Conservation (phyloP, 768 basidiomycete genomes). For the Kwoniella sp. region DNA sequence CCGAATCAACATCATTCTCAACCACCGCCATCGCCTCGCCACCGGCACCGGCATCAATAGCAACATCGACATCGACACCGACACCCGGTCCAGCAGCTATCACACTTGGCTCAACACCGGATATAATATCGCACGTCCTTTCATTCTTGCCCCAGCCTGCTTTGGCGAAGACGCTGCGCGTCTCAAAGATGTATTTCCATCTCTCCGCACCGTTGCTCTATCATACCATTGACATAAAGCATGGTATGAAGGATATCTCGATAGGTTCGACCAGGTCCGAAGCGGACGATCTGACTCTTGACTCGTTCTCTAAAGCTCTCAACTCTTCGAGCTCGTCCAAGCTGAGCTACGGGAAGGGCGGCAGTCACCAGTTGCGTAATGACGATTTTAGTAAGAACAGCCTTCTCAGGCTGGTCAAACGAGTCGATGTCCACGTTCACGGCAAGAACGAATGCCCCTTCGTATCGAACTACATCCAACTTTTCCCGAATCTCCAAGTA, state of each 20-base stretch:
- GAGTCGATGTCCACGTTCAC: constrained; percentile 5
- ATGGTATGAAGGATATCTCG: constrained; percentile 3
- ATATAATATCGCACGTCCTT: constrained; percentile 12
- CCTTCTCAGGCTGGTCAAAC: not conserved
- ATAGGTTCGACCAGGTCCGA: constrained; percentile 12
- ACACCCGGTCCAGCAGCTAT: constrained; percentile 4
- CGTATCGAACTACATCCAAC: constrained; percentile 14
- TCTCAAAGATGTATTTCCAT: constrained; percentile 16
- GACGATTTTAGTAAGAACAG: constrained; percentile 15
- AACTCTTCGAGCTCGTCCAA: not conserved
- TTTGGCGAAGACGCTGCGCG: not conserved
- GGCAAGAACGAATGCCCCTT: constrained; percentile 21
- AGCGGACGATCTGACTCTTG: not conserved
- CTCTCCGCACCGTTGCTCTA: constrained; percentile 11
- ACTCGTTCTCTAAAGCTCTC: not conserved
- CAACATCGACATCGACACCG: too few relatives aligned
- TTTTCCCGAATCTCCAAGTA: constrained; percentile 13
- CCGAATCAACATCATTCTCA: too few relatives aligned
- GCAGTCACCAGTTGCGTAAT: not conserved
- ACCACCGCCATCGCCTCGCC: not conserved
- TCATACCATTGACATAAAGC: not conserved
- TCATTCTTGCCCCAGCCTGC: not conserved
- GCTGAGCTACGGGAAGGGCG: not conserved
- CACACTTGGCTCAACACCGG: not conserved
- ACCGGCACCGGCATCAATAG: not conserved